phyloP scores from a whole-genome alignment of 2,329 filamentous ascomycete species.

The Botrytis elliptica region DNA sequence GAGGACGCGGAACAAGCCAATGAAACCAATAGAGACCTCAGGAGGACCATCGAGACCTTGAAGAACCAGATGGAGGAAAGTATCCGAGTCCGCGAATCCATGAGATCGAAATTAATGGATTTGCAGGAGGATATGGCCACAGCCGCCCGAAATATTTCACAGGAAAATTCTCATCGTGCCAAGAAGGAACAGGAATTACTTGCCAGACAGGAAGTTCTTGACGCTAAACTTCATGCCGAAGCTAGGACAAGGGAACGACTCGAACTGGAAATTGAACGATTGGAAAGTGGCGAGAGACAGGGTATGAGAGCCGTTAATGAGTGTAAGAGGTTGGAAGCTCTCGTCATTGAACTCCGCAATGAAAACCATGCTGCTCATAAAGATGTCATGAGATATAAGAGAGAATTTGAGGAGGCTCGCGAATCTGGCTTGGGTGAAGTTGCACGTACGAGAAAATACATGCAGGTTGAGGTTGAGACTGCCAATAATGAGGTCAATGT shows the following conservation, averaged over 20 bases:
- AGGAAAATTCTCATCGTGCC: constrained; percentile 76
- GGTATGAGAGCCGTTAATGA: constrained; percentile 64
- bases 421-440: constrained; percentile 79
- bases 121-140: constrained; percentile 84
- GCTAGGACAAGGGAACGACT: constrained; percentile 66
- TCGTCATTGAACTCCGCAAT: constrained; percentile 56
- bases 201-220: constrained; percentile 76
- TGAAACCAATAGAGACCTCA: constrained; percentile 68
- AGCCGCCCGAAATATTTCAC: constrained; percentile 74
- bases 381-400: constrained; percentile 56
- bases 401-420: constrained; percentile 80
- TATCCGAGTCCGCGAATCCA: constrained; percentile 76
- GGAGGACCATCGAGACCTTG: constrained; percentile 70
- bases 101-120: constrained; percentile 79
- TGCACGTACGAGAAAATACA: constrained; percentile 71
- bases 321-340: constrained; percentile 56
- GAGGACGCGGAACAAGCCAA: constrained; percentile 56
- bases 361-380: constrained; percentile 62
- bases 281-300: constrained; percentile 63
- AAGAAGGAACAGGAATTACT: constrained; percentile 77
- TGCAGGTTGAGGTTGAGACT: constrained; percentile 79
- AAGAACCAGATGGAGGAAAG: constrained; percentile 82
- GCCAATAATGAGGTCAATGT: constrained; percentile 85
- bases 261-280: constrained; percentile 63
- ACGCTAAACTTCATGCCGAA: constrained; percentile 73